phyloP scores from a whole-genome alignment of 441 rosid species.

The Manihot esculenta region DNA sequence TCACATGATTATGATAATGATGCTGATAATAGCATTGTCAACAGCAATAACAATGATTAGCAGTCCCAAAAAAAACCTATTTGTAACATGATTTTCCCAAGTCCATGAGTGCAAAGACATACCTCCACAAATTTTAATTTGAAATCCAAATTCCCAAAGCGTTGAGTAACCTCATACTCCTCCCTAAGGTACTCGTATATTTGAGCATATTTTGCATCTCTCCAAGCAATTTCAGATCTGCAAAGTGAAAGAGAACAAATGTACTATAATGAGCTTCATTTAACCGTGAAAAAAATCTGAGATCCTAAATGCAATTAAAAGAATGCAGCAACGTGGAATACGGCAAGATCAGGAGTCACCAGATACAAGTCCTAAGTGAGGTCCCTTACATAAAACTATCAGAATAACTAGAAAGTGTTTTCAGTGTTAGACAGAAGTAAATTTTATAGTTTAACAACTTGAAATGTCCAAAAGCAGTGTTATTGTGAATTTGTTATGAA shows the following conservation, averaged over 20 bases:
- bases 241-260: constrained; percentile 19
- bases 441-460: background rate
- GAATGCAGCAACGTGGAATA: background rate
- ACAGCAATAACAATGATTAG: too few relatives aligned
- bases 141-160: constrained; percentile 83
- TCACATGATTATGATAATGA: background rate
- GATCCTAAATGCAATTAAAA: background rate
- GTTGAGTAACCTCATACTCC: constrained; percentile 90
- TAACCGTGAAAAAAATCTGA: background rate
- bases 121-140: constrained; percentile 94
- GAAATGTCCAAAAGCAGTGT: background rate
- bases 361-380: background rate
- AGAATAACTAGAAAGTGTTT: background rate
- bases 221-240: constrained; percentile 98
- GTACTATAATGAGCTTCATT: background rate
- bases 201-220: constrained; percentile 89
- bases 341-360: background rate
- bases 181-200: constrained; percentile 88
- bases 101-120: constrained; percentile 21
- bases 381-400: background rate
- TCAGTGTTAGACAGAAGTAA: background rate
- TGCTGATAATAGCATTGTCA: too few relatives aligned
- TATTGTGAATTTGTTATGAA: background rate
- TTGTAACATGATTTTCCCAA: background rate
- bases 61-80: background rate